phyloP scores from a whole-genome alignment of 768 basidiomycete genomes.

The Lentinus brumalis region DNA sequence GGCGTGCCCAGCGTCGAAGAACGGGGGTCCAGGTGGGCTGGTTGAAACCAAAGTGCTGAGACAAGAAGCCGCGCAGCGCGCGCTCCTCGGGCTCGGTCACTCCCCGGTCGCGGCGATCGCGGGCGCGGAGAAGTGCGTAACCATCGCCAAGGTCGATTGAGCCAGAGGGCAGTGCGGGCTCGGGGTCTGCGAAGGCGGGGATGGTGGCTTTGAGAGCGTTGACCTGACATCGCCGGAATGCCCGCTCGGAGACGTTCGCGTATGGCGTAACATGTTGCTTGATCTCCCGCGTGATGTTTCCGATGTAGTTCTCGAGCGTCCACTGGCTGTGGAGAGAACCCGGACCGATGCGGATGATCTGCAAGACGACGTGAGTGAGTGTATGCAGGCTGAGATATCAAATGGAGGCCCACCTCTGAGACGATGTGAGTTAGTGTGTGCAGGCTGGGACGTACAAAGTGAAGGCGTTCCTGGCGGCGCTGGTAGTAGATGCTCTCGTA shows the following conservation, averaged over 20 bases:
- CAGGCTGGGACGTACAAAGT: constrained; percentile 36
- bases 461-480: constrained; percentile 27
- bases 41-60: not conserved
- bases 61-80: constrained; percentile 2
- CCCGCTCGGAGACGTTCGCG: constrained; percentile 28
- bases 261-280: constrained; percentile 28
- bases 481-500: constrained; percentile 41
- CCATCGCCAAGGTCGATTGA: constrained; percentile 24
- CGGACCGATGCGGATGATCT: constrained; percentile 27
- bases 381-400: no score
- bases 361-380: constrained; percentile 30
- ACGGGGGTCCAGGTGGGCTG: not conserved
- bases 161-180: constrained; percentile 3
- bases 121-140: constrained; percentile 25
- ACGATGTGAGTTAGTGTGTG: no score
- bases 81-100: not conserved
- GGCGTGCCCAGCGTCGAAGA: constrained; percentile 18
- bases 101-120: not conserved
- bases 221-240: constrained; percentile 21
- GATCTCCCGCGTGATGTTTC: constrained; percentile 29
- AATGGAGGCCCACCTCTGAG: no score
- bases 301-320: constrained; percentile 29
- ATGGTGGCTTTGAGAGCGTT: constrained; percentile 23
- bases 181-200: not conserved
- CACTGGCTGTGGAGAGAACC: constrained; percentile 18